Base-by-base conservation (phyloP, 2,329 filamentous ascomycete genomes). In the Achaetomium macrosporum region DNA sequence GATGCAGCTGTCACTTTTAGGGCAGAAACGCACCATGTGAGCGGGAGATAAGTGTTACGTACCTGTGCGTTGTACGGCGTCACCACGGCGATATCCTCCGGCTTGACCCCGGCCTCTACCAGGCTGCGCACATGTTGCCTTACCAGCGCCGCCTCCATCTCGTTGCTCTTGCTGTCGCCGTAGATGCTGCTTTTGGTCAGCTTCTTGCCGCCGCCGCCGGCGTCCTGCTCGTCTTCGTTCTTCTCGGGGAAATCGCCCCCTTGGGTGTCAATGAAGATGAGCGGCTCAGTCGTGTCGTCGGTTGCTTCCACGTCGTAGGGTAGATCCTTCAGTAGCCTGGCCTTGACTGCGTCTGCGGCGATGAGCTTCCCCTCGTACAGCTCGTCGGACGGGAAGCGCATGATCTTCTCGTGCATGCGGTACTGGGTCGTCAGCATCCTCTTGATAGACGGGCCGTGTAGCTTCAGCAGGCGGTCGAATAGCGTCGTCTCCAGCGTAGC, bases 31-130 rank as follows among this genome's bases (percentile, higher is more conserved):
- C n/a, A 20, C 10, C 20, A 25, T 6, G 11, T 9, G 30, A 15
- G n/a, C 42, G 6, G 36, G 10, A 29, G 12, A 5, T 17, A 45
- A 12, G 30, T 13, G 36, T 13, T 30, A 63, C 73, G 59, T 65
- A 87, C 84, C 78, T 93, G 93, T 13, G 89, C 93, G 71, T 96
- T 97, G 72, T 99, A 99, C 37, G 93, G 93, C 44, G 93, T 96
- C 49, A 99, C 84, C 12, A 97, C 85, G 1, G 92, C 93, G 63
- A 99, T 91, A 64, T 96, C 90, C 63, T 88, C 84, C 3, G 89
- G 75, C 61, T 77, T 83, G 30, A 99, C 81, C 0, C 93, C 93
- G 1, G 90, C 85, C 20, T 80, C 76, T n/a, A 95, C 79, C 39
- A 99, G 74, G 57, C 79, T 80, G 51, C 76, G 73, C 39, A 96